Percentiles rank a stretch among this genome's conserved stretches.
phyloP scores from a whole-genome alignment of 768 basidiomycete genomes.

The Mycena filopes region DNA sequence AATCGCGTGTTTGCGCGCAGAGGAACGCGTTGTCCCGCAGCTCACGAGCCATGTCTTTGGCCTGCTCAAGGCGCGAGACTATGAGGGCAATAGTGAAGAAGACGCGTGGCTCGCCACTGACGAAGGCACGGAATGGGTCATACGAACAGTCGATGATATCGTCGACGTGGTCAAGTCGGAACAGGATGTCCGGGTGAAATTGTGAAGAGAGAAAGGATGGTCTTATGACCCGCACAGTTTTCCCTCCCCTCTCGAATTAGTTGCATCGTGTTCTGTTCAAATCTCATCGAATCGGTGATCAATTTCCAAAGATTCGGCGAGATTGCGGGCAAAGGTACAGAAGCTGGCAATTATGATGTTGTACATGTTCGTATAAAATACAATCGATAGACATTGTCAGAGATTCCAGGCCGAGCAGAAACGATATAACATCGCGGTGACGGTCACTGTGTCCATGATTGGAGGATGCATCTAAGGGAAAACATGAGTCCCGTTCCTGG shows the following conservation, averaged over 20 bases:
- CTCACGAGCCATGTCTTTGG: constrained; percentile 91
- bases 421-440: constrained; percentile 88
- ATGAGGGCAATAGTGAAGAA: constrained; percentile 69
- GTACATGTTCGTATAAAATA: constrained; percentile 29
- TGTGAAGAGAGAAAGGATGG: constrained; percentile 53
- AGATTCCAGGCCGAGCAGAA: constrained; percentile 71
- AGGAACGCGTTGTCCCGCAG: constrained; percentile 87
- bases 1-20: constrained; percentile 85
- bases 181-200: constrained; percentile 65
- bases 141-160: constrained; percentile 84
- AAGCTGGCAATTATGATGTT: constrained; percentile 20
- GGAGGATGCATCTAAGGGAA: constrained; percentile 79
- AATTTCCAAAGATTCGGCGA: constrained; percentile 27
- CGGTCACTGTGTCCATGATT: constrained; percentile 89
- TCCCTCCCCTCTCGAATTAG: constrained; percentile 32
- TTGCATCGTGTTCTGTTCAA: constrained; percentile 28
- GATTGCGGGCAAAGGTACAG: constrained; percentile 16
- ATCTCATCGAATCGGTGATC: constrained; percentile 26
- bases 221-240: constrained; percentile 31
- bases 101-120: constrained; percentile 86
- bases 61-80: constrained; percentile 82
- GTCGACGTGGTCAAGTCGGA: constrained; percentile 74
- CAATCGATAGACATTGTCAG: constrained; percentile 37
- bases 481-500: constrained; percentile 16
- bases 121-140: constrained; percentile 90